These are phyloP conservation scores for Globisporangium heterothallicum DNA, from an alignment of 352 stramenopile species.

Conservation along the genomic window DNA sequence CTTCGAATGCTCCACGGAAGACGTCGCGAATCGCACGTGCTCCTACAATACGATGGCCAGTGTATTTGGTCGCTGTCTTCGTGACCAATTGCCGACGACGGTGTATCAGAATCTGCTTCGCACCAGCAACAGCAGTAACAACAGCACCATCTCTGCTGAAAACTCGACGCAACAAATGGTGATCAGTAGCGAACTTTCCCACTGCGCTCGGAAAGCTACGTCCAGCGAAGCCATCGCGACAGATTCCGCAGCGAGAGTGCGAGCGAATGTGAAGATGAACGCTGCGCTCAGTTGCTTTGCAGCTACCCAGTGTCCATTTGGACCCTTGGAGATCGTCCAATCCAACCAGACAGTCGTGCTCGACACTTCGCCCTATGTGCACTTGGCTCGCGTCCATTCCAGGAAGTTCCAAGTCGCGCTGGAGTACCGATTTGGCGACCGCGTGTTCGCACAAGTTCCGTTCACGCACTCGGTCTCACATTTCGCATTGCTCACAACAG, in stretches of 20 bases:
- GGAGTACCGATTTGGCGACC: slow-evolving; percentile 6
- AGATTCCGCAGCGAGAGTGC: background rate
- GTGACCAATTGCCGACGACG: background rate
- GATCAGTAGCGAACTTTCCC: slow-evolving; percentile 3
- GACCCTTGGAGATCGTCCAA: slow-evolving; percentile 14
- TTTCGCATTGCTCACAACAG: background rate
- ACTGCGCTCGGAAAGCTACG: slow-evolving; percentile 6
- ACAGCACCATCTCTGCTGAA: background rate
- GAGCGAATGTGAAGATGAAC: slow-evolving; percentile 2
- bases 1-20: slow-evolving; percentile 2
- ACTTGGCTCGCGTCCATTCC: slow-evolving; percentile 10
- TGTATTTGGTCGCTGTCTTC: slow-evolving; percentile 11
- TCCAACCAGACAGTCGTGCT: slow-evolving; percentile 4
- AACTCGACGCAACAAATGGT: background rate
- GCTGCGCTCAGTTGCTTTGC: slow-evolving; percentile 14
- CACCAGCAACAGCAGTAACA: background rate
- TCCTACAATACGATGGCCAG: slow-evolving; percentile 11
- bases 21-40: slow-evolving; percentile 11
- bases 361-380: slow-evolving; percentile 12
- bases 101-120: slow-evolving; percentile 3
- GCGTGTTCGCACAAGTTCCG: background rate
- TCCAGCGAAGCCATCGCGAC: background rate
- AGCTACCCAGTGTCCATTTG: slow-evolving; percentile 16
- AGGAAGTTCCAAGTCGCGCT: slow-evolving; percentile 8
- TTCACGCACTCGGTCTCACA: background rate